Percentiles rank a stretch among this genome's conserved stretches.
Evolutionary conservation across 331 rosid genomes (phyloP).

Genomic region (Acacia concinna): DNA sequence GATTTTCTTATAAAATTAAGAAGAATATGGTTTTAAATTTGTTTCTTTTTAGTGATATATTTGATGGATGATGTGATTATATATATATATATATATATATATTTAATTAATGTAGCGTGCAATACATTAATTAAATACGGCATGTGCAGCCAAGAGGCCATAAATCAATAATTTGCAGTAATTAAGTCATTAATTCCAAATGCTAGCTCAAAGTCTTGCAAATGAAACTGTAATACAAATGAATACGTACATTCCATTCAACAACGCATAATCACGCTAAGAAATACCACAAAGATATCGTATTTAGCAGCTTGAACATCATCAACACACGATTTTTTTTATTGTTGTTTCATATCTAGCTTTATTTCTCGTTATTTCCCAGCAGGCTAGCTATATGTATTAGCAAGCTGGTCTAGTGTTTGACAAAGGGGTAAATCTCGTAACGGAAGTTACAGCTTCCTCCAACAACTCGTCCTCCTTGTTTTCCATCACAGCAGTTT

Average conservation of each 20-base stretch:
- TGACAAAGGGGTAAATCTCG: slow-evolving; percentile 45
- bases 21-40: not conserved
- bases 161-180: not conserved
- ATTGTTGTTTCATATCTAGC: too few species aligned
- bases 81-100: too few species aligned
- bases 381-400: not conserved
- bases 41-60: not conserved
- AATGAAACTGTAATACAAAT: not conserved
- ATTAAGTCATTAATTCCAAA: not conserved
- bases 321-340: too few species aligned
- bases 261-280: not conserved
- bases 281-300: not conserved
- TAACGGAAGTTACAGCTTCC: slow-evolving; percentile 53
- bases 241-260: not conserved
- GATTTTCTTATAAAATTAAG: not conserved
- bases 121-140: too few species aligned
- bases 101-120: too few species aligned
- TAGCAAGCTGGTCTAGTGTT: not conserved
- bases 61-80: not conserved
- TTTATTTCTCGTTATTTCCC: too few species aligned
- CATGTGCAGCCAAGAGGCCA: not conserved
- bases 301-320: not conserved
- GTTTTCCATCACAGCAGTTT: slow-evolving; percentile 46
- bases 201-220: not conserved
- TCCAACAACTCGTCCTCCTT: slow-evolving; percentile 49